Percentiles rank a stretch among this genome's conserved stretches.
Conservation (phyloP, 495 filamentous ascomycete species). For the Penicillium lagena region DNA sequence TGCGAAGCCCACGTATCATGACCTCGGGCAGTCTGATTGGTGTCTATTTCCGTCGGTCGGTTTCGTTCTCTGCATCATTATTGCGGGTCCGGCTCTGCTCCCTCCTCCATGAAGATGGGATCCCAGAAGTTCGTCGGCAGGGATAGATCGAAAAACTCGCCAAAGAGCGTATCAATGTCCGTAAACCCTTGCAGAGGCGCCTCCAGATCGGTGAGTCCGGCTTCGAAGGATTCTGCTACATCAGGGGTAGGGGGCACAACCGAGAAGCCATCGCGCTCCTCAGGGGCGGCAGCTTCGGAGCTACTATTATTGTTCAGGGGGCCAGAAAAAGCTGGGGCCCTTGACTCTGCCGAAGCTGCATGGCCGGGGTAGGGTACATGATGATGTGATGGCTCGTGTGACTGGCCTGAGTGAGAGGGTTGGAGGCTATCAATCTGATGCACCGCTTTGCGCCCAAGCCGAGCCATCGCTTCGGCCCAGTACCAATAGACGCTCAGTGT, state of each 20-base stretch:
- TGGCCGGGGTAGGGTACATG: too few species aligned
- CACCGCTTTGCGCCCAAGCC: slow-evolving; percentile 42
- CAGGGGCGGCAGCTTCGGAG: too few species aligned
- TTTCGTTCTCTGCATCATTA: not conserved
- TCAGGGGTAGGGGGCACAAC: not conserved
- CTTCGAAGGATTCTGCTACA: not conserved
- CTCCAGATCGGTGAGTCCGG: slow-evolving; percentile 1
- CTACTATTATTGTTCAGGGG: too few species aligned
- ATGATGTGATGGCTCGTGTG: not conserved
- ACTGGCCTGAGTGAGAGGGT: not conserved
- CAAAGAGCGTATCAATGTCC: slow-evolving; percentile 36
- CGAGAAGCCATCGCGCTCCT: not conserved
- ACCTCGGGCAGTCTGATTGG: not conserved
- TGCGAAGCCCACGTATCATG: too few species aligned
- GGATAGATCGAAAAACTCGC: slow-evolving; percentile 34
- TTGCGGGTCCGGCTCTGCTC: not conserved
- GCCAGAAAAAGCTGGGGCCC: too few species aligned
- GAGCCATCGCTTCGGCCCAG: slow-evolving; percentile 55
- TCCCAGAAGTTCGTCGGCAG: slow-evolving; percentile 39
- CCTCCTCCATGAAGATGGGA: slow-evolving; percentile 27
- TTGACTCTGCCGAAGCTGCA: too few species aligned
- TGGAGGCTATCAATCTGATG: slow-evolving; percentile 20
- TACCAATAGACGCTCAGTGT: slow-evolving; percentile 52
- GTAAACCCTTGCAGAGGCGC: slow-evolving; percentile 19
- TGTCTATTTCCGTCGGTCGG: not conserved